Base-by-base conservation (phyloP, 495 filamentous ascomycete species). In the Penicillium diatomitis region DNA sequence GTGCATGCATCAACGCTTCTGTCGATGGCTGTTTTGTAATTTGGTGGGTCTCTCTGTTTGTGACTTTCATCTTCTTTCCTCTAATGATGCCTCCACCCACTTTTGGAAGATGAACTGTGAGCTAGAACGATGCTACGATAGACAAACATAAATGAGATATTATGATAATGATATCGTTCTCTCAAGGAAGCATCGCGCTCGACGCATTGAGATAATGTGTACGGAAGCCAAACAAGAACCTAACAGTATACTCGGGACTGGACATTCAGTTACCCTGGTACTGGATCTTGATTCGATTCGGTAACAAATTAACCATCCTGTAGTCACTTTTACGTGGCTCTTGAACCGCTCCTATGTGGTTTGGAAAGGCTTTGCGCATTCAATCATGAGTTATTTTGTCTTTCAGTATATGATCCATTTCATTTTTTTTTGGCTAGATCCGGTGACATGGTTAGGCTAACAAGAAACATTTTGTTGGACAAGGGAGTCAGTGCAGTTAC, bases 51-150 rank as follows among this genome's bases (percentile, higher is more conserved):
- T 20, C 20, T 20, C 20, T 20, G 20, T 20, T 20, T 20, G 20
- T 20, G 20, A 20, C 20, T 20, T 20, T 20, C 20, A 20, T 20
- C 20, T 20, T 20, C 20, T 20, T 20, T 20, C 2, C 20, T 20
- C 20, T 20, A 20, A 20, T 20, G 20, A 20, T 20, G 20, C 20
- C 20, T 51, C 44, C 43, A 46, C 45, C 44, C 44, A 50, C 47
- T 35, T 52, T 46, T 47, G 20, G 41, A 40, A 36, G 28, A 33
- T 43, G 48, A 49, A 20, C 20, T 48, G 51, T 55, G 44, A 43
- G 35, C 45, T 50, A 40, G 56, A 57, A 60, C 55, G 60, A 60
- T 62, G 60, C 49, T 60, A 62, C 43, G 60, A 62, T 62, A 62
- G 59, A 62, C 51, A 50, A 55, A 20, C 20, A 20, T 20, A 51